These are phyloP conservation scores for Erysimum cheiri DNA, from an alignment of 441 rosid genomes.

Conservation along the genomic window DNA sequence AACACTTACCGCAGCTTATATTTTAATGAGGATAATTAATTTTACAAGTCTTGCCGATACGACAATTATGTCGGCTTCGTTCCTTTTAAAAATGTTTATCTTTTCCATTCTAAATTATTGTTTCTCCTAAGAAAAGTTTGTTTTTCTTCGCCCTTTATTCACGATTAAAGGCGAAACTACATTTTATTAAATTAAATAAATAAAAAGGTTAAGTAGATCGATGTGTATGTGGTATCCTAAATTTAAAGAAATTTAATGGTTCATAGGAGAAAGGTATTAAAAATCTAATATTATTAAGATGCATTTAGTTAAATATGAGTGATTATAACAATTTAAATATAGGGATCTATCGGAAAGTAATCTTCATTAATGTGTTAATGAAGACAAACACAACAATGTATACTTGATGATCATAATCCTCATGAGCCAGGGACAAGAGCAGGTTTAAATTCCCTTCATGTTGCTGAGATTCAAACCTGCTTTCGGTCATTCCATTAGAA, in stretches of 20 bases:
- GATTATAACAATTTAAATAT: neutral
- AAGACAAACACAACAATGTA: neutral
- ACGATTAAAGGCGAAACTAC: neutral
- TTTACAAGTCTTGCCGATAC: slow-evolving; percentile 23
- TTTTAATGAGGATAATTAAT: neutral
- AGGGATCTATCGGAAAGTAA: neutral
- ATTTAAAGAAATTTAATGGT: neutral
- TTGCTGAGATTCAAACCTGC: too few species aligned
- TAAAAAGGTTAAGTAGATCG: neutral
- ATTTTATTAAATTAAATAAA: neutral
- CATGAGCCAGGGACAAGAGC: too few species aligned
- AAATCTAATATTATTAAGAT: neutral
- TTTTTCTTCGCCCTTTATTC: neutral
- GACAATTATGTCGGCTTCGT: slow-evolving; percentile 36
- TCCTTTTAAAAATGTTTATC: slow-evolving; percentile 12
- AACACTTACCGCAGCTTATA: slow-evolving; percentile 3
- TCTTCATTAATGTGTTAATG: neutral
- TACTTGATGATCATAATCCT: neutral
- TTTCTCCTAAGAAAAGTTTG: neutral
- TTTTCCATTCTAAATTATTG: slow-evolving; percentile 3
- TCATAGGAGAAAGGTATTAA: neutral
- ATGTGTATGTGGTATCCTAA: too few species aligned
- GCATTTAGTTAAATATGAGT: neutral
- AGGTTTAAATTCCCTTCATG: too few species aligned
- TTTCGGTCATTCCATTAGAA: too few species aligned